Conservation (phyloP, 495 filamentous ascomycete species). For the Aspergillus egyptiacus region DNA sequence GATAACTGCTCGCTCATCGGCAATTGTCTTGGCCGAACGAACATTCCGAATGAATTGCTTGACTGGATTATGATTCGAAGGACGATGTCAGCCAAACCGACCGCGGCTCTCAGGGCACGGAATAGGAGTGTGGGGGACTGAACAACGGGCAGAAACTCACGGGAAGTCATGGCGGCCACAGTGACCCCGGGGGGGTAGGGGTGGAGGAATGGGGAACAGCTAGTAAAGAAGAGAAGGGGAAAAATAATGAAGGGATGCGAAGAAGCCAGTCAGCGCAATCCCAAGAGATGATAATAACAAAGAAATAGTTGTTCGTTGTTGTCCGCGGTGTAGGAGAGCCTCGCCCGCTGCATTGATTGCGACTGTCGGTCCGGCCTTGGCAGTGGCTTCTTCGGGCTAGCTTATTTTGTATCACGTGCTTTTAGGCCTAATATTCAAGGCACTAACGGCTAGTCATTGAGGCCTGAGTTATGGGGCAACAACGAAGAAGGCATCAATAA, state of each 20-base stretch:
- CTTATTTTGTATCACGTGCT: slow-evolving; percentile 7
- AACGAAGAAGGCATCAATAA: not conserved
- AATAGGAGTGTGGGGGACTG: slow-evolving; percentile 30
- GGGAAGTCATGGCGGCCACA: slow-evolving; percentile 59
- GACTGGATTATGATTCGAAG: slow-evolving; percentile 47
- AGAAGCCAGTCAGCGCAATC: slow-evolving; percentile 23
- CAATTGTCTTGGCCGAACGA: slow-evolving; percentile 95
- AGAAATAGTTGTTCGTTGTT: slow-evolving; percentile 1
- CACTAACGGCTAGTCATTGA: not conserved
- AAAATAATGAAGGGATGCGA: slow-evolving; percentile 11
- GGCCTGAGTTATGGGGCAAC: not conserved
- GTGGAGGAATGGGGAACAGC: no score
- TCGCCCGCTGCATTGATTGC: slow-evolving; percentile 17
- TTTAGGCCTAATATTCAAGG: not conserved
- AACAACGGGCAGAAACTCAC: slow-evolving; percentile 44
- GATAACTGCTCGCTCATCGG: slow-evolving; percentile 94
- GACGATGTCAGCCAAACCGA: slow-evolving; percentile 13
- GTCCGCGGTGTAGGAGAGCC: slow-evolving; percentile 10
- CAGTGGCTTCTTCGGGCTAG: slow-evolving; percentile 12
- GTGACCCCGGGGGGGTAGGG: slow-evolving; percentile 29
- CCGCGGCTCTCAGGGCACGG: slow-evolving; percentile 7
- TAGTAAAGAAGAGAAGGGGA: not conserved
- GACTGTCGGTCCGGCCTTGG: slow-evolving; percentile 23
- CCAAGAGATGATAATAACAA: slow-evolving; percentile 3
- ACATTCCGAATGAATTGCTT: slow-evolving; percentile 99